Evolutionary conservation across 768 basidiomycete species (phyloP).

Genomic region (Mycena latifolia): DNA sequence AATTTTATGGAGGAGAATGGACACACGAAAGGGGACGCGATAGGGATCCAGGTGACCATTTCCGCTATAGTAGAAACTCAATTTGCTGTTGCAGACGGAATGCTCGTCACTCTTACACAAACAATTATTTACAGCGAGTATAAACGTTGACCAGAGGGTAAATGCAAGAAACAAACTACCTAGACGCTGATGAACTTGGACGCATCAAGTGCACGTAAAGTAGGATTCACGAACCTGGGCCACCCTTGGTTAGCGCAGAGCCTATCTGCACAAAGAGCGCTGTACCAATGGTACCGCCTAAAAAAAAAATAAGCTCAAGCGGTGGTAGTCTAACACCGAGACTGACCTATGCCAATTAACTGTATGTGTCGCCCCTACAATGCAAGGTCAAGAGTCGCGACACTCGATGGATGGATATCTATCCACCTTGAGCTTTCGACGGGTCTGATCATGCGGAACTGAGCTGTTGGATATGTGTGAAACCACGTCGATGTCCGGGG

Average conservation of each 20-base stretch:
- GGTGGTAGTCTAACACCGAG: neutral
- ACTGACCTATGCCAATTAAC: conserved; percentile 56
- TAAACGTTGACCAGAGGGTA: conserved; percentile 61
- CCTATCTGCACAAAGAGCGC: conserved; percentile 85
- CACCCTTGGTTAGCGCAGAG: conserved; percentile 66
- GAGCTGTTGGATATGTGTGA: conserved; percentile 24
- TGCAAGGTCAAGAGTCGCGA: neutral
- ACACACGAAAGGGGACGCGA: conserved; percentile 79
- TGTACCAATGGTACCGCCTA: conserved; percentile 76
- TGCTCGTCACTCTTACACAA: conserved; percentile 44
- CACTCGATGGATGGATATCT: no score
- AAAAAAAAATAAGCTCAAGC: neutral
- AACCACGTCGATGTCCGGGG: conserved; percentile 26
- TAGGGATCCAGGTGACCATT: conserved; percentile 87
- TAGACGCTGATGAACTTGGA: conserved; percentile 27
- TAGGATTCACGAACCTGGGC: conserved; percentile 63
- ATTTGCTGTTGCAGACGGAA: conserved; percentile 31
- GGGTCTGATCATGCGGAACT: conserved; percentile 48
- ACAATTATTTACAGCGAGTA: conserved; percentile 63
- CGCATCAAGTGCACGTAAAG: conserved; percentile 24
- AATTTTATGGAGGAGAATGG: neutral
- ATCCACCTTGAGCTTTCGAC: conserved; percentile 53
- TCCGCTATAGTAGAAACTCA: conserved; percentile 62
- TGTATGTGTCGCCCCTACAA: conserved; percentile 63
- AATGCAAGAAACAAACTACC: conserved; percentile 65